Evolutionary conservation across 495 filamentous ascomycete genomes (phyloP).

Genomic region (Thermothielavioides terrestris): DNA sequence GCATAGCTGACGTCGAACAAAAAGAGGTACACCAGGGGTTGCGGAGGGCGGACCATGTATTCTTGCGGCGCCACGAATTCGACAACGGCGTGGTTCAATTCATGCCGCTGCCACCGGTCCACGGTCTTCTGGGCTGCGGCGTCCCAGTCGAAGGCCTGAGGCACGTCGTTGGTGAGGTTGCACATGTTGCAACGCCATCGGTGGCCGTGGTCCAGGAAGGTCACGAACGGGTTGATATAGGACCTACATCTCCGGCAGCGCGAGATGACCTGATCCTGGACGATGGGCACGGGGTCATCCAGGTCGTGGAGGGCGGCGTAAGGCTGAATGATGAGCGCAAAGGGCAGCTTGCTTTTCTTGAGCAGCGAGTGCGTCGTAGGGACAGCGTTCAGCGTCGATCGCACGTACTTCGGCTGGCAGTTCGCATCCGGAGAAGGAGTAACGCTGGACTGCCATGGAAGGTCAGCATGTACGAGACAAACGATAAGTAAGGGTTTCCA

Average conservation of each 20-base stretch:
- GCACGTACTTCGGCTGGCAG: conserved; percentile 88
- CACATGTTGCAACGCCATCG: conserved; percentile 99
- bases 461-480: conserved; percentile 18
- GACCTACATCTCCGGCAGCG: conserved; percentile 89
- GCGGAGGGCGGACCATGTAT: conserved; percentile 97
- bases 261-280: conserved; percentile 94
- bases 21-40: conserved; percentile 97
- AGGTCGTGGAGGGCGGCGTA: conserved; percentile 87
- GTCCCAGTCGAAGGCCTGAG: conserved; percentile 98
- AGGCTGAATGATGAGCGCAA: conserved; percentile 92
- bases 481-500: conserved; percentile 6
- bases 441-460: conserved; percentile 61
- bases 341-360: conserved; percentile 93
- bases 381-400: conserved; percentile 87
- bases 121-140: conserved; percentile 77
- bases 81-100: conserved; percentile 88
- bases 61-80: conserved; percentile 98
- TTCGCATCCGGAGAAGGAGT: conserved; percentile 89
- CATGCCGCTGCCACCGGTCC: conserved; percentile 79
- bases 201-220: conserved; percentile 93
- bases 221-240: conserved; percentile 96
- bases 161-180: conserved; percentile 95
- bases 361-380: conserved; percentile 84
- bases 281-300: conserved; percentile 83
- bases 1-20: conserved; percentile 93